Evolutionary conservation across 1,284 basidiomycete genomes (phyloP), one percentile per base, ranked within the genome.

Genomic region (Melampsora allii-populina): DNA sequence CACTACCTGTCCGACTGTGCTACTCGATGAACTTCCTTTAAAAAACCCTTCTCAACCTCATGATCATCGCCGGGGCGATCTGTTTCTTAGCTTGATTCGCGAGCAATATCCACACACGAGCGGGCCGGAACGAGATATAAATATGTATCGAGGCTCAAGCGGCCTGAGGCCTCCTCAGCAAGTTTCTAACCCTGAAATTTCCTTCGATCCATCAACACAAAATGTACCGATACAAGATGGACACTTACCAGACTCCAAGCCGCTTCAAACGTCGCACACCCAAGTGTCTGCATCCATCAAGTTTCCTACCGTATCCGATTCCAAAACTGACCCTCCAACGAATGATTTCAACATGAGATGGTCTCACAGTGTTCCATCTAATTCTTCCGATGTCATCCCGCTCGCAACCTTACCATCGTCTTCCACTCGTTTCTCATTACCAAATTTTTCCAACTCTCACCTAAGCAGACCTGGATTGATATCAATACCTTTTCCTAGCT

Each of bases 401-500:
- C 48, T 53, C 48, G 5, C 48, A 9, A 53, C 19, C 3, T 24
- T 24, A 6, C 19, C 48, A 19, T 7, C 19, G 17, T 12, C 27
- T 1, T 21, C 50, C n/a, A 7, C 50, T 27, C 50, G 50, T 27
- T 21, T 27, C 50, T 56, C 50, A 21, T 24, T 56, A 24, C 50
- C 50, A 1, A 56, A n/a, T 56, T 56, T 56, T n/a, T 56, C 50
- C n/a, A 56, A 21, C 27, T 56, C 19, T 56, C 50, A 21, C 19
- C 50, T 56, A 21, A 7, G 2, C 24, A 2, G 50, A 4, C 21
- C 21, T 10, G n/a, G 50, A 56, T 14, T 56, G 50, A 56, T 56
- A 36, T 53, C 42, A 36, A 72, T 72, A 19, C 69, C 69, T 21
- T 72, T 72, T 27, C 69, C 69, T 14, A 72, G 69, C 31, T 72